Evolutionary conservation across 352 stramenopile species (phyloP).

Genomic region (Phytophthora cajani): DNA sequence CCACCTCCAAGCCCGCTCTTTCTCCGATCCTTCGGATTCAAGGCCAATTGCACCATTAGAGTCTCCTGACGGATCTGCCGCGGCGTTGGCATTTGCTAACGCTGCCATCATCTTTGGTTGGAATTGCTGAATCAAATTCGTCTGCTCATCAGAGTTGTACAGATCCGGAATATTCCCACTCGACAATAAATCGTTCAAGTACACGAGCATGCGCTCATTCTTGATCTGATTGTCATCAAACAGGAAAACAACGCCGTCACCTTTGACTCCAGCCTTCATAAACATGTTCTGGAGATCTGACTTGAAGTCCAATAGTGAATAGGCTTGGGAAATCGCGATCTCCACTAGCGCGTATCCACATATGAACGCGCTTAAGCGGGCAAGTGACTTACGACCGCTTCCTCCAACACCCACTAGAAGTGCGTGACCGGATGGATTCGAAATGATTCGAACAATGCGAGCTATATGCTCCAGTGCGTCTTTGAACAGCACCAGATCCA

Average conservation of each 20-base stretch:
- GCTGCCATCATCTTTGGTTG: conserved; percentile 84
- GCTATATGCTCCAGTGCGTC: conserved; percentile 96
- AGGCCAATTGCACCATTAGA: conserved; percentile 11
- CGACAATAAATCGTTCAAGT: conserved; percentile 94
- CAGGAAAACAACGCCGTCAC: conserved; percentile 92
- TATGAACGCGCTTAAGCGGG: conserved; percentile 91
- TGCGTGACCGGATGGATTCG: conserved; percentile 93
- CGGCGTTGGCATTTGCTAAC: conserved; percentile 31
- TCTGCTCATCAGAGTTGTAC: conserved; percentile 92
- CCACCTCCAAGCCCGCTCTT: conserved; percentile 92
- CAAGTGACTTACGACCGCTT: conserved; percentile 94
- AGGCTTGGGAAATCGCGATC: conserved; percentile 91
- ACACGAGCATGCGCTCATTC: conserved; percentile 95
- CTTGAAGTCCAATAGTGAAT: conserved; percentile 95
- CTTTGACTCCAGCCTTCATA: conserved; percentile 91
- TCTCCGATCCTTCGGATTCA: conserved; percentile 68
- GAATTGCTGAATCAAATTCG: conserved; percentile 90
- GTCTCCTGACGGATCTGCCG: conserved; percentile 7
- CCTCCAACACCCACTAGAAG: conserved; percentile 95
- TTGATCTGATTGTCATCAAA: conserved; percentile 95
- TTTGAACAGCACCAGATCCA: conserved; percentile 97
- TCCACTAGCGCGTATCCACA: conserved; percentile 89
- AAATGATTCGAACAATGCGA: conserved; percentile 95
- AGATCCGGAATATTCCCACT: conserved; percentile 94
- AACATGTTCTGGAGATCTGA: conserved; percentile 94